Percentiles rank a stretch among this genome's conserved stretches.
phyloP scores from a whole-genome alignment of 495 filamentous ascomycete species.

The Penicillium simplicissimum region DNA sequence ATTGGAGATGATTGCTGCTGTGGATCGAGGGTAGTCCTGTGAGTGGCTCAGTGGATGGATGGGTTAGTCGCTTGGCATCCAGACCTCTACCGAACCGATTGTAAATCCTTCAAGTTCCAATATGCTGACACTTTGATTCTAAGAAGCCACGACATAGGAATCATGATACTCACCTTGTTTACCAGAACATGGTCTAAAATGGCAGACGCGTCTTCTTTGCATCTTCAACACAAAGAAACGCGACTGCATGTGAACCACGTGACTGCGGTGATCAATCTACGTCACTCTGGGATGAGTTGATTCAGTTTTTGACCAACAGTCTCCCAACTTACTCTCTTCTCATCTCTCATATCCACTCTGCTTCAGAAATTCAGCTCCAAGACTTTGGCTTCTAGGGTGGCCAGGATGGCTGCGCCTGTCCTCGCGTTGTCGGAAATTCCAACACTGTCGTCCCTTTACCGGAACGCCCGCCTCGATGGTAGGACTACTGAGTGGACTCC shows the following conservation, averaged over 20 bases:
- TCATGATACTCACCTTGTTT: too few relatives aligned
- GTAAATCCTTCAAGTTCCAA: not conserved
- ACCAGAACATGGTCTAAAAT: not conserved
- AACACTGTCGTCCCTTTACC: constrained; percentile 15
- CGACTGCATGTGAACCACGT: not conserved
- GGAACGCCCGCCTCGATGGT: not conserved
- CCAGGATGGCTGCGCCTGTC: not conserved
- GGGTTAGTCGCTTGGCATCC: not conserved
- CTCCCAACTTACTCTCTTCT: not conserved
- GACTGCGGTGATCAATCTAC: not conserved
- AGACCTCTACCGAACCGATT: not conserved
- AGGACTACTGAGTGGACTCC: constrained; percentile 24
- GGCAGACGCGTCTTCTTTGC: not conserved
- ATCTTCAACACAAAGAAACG: not conserved
- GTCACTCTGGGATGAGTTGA: not conserved
- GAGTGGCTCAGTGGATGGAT: not conserved
- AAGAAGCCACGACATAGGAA: not conserved
- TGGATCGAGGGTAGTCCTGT: not conserved
- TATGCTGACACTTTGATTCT: not conserved
- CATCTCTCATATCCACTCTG: not conserved
- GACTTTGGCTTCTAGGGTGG: not conserved
- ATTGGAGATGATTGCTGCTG: not conserved
- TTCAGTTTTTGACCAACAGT: not conserved
- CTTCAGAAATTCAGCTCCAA: not conserved
- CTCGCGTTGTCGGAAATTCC: constrained; percentile 15